Evolutionary conservation across 495 filamentous ascomycete genomes (phyloP).

Genomic region (Filosporella fistucella): DNA sequence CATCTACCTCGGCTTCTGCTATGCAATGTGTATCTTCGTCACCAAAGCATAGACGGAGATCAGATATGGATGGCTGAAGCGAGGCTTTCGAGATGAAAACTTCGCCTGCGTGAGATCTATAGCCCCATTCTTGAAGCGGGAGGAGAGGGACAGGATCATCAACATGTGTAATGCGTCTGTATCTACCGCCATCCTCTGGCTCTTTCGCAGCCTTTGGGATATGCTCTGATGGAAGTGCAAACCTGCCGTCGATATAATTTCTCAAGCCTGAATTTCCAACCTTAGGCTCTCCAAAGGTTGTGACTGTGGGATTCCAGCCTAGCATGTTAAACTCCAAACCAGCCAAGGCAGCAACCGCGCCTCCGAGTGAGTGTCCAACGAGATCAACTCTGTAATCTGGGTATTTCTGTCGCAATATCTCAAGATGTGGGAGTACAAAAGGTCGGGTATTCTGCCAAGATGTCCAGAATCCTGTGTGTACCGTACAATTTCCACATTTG

Average conservation of each 20-base stretch:
- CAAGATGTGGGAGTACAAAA: slow-evolving; percentile 56
- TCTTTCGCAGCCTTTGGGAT: background rate
- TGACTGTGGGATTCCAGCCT: slow-evolving; percentile 69
- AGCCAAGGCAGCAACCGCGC: slow-evolving; percentile 85
- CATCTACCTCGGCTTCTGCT: slow-evolving; percentile 10
- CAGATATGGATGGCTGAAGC: slow-evolving; percentile 60
- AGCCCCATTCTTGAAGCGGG: slow-evolving; percentile 84
- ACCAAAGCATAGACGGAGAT: slow-evolving; percentile 69
- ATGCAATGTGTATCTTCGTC: slow-evolving; percentile 62
- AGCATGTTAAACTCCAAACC: slow-evolving; percentile 66
- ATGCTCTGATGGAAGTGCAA: slow-evolving; percentile 41
- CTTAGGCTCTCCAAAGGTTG: slow-evolving; percentile 90
- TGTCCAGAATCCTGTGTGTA: slow-evolving; percentile 83
- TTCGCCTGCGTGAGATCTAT: slow-evolving; percentile 77
- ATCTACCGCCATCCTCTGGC: slow-evolving; percentile 34
- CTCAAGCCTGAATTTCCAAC: slow-evolving; percentile 73
- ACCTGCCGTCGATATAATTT: slow-evolving; percentile 61
- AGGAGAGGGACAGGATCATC: slow-evolving; percentile 88
- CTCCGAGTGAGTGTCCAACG: slow-evolving; percentile 84
- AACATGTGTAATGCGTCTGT: slow-evolving; percentile 78
- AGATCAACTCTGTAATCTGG: slow-evolving; percentile 70
- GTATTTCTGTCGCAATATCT: slow-evolving; percentile 39
- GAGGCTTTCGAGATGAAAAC: slow-evolving; percentile 71
- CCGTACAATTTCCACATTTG: slow-evolving; percentile 77
- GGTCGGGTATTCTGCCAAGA: slow-evolving; percentile 74